Conservation (phyloP, 2,329 filamentous ascomycete genomes). For the Emmonsiellopsis sp. region DNA sequence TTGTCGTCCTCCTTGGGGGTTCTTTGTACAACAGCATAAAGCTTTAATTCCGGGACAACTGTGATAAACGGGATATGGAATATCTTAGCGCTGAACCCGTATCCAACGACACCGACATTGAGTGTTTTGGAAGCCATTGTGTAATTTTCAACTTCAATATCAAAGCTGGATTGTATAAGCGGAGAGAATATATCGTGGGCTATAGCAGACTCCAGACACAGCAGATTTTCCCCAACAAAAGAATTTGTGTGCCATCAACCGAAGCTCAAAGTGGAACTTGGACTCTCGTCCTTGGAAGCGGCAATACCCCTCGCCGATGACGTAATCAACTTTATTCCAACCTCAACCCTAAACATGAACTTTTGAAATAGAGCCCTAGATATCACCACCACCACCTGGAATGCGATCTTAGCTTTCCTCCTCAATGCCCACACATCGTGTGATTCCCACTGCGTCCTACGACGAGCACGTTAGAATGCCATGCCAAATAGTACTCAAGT, state of each 20-base stretch:
- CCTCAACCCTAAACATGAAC: neutral
- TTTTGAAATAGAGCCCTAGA: neutral
- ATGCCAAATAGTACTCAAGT: neutral
- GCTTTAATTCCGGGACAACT: conserved; percentile 53
- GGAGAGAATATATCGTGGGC: too few relatives aligned
- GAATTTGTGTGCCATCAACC: too few relatives aligned
- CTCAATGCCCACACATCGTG: conserved; percentile 44
- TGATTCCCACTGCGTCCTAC: conserved; percentile 58
- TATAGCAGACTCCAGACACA: too few relatives aligned
- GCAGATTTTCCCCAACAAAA: too few relatives aligned
- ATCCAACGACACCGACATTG: conserved; percentile 53
- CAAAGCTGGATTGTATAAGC: too few relatives aligned
- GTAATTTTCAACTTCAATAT: neutral
- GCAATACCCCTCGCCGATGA: neutral
- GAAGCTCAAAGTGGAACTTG: too few relatives aligned
- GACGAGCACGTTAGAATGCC: conserved; percentile 15
- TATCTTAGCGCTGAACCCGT: conserved; percentile 61
- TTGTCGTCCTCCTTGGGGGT: conserved; percentile 56
- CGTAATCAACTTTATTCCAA: neutral
- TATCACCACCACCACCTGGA: neutral
- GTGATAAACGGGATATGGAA: conserved; percentile 77
- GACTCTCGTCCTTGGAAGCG: neutral
- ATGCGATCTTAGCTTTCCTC: neutral
- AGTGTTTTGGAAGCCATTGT: conserved; percentile 37
- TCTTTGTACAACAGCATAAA: conserved; percentile 70